Evolutionary conservation across 2,329 filamentous ascomycete genomes (phyloP).

Genomic region (Chalaropsis thielavioides): DNA sequence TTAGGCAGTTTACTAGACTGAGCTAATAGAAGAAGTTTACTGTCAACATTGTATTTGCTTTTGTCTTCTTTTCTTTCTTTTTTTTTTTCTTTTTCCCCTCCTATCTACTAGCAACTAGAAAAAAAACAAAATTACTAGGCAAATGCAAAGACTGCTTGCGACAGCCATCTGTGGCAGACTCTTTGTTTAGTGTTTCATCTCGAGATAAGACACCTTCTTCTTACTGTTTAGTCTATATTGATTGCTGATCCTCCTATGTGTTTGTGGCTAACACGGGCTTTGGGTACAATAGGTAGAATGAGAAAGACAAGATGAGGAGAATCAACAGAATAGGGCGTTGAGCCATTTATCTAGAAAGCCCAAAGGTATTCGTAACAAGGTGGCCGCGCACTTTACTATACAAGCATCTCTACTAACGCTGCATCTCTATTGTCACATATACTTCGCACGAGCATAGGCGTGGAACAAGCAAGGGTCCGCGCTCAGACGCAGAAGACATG

Average conservation of each 20-base stretch:
- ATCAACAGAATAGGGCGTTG: too few relatives aligned
- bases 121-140: neutral
- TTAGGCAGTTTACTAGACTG: too few relatives aligned
- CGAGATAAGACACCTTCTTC: neutral
- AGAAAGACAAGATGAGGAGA: too few relatives aligned
- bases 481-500: neutral
- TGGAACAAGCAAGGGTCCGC: neutral
- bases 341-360: neutral
- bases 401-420: neutral
- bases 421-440: neutral
- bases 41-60: too few relatives aligned
- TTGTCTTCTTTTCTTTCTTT: too few relatives aligned
- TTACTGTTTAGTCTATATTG: neutral
- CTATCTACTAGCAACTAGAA: neutral
- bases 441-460: neutral
- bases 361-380: neutral
- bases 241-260: too few relatives aligned
- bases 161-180: neutral
- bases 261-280: too few relatives aligned
- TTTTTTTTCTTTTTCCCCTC: too few relatives aligned
- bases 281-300: too few relatives aligned
- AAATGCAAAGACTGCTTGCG: neutral
- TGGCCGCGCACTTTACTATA: neutral
- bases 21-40: too few relatives aligned
- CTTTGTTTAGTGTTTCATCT: slow-evolving; percentile 13